phyloP scores from a whole-genome alignment of 2,329 filamentous ascomycete genomes.

The Apiospora hydei region DNA sequence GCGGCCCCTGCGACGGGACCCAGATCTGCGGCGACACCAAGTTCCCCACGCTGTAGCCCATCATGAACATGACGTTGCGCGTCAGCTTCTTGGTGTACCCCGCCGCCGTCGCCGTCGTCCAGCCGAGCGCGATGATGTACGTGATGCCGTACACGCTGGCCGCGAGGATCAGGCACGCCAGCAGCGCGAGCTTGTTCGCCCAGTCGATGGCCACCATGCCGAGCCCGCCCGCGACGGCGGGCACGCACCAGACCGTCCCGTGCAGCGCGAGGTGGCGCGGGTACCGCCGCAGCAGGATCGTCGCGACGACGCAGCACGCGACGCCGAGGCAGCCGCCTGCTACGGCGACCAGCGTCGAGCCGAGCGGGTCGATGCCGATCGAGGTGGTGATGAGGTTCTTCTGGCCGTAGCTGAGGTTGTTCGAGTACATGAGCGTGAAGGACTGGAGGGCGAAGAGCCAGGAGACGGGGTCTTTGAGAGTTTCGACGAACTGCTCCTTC shows the following conservation, averaged over 20 bases:
- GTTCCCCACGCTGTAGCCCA: constrained; percentile 38
- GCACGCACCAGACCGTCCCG: constrained; percentile 40
- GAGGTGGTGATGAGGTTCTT: constrained; percentile 46
- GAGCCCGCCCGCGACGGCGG: constrained; percentile 40
- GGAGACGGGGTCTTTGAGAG: constrained; percentile 33
- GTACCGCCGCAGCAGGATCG: constrained; percentile 39
- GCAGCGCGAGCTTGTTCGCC: constrained; percentile 39
- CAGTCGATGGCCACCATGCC: constrained; percentile 43
- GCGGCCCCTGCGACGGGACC: constrained; percentile 36
- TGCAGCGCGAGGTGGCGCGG: constrained; percentile 43
- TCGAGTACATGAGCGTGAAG: constrained; percentile 45
- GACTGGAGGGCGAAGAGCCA: constrained; percentile 37
- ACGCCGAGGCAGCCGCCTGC: constrained; percentile 47
- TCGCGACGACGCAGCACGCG: constrained; percentile 42
- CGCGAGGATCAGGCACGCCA: constrained; percentile 43
- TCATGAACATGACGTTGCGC: constrained; percentile 43
- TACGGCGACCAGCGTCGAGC: constrained; percentile 48
- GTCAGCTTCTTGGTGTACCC: constrained; percentile 43
- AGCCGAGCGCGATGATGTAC: constrained; percentile 46
- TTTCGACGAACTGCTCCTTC: constrained; percentile 33
- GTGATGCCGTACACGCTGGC: constrained; percentile 43
- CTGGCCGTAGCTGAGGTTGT: constrained; percentile 50
- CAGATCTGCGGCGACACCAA: constrained; percentile 43
- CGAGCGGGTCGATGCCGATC: constrained; percentile 46
- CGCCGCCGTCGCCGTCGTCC: constrained; percentile 45